Evolutionary conservation across 257 asterid genomes (phyloP).

Genomic region (Solanum infundibuliforme): DNA sequence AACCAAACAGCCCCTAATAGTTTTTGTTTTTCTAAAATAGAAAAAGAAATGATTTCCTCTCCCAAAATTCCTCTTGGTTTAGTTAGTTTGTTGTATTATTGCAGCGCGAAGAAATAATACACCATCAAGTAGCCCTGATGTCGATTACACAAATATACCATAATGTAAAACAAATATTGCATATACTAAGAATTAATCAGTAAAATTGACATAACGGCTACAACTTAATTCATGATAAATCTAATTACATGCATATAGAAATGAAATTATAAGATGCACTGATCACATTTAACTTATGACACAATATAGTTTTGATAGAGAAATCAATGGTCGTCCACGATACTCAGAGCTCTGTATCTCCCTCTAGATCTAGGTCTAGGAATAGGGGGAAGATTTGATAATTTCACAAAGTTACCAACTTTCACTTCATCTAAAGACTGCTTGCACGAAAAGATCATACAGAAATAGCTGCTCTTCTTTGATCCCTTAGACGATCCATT

Average conservation of each 20-base stretch:
- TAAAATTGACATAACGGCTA: background rate
- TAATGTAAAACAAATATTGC: background rate
- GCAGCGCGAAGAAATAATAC: background rate
- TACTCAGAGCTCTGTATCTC: slow-evolving; percentile 3
- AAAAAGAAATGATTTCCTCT: background rate
- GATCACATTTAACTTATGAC: background rate
- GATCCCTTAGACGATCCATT: background rate
- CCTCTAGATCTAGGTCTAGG: slow-evolving; percentile 15
- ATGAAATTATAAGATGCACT: background rate
- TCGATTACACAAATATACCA: background rate
- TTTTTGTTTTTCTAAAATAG: background rate
- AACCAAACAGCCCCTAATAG: background rate
- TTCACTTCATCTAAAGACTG: slow-evolving; percentile 27
- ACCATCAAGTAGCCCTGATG: background rate
- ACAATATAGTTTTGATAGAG: background rate
- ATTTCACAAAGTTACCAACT: slow-evolving; percentile 28
- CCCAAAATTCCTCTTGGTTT: background rate
- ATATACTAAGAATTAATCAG: background rate
- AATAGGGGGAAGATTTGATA: slow-evolving; percentile 38
- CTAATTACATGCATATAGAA: background rate
- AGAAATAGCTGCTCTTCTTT: slow-evolving; percentile 4
- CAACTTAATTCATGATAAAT: background rate
- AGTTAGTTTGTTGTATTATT: background rate
- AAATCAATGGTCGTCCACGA: background rate
- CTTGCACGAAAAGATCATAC: slow-evolving; percentile 32